These are phyloP conservation scores for Pseudogymnoascus destructans DNA, from an alignment of 2,329 filamentous ascomycete genomes.

Conservation along the genomic window DNA sequence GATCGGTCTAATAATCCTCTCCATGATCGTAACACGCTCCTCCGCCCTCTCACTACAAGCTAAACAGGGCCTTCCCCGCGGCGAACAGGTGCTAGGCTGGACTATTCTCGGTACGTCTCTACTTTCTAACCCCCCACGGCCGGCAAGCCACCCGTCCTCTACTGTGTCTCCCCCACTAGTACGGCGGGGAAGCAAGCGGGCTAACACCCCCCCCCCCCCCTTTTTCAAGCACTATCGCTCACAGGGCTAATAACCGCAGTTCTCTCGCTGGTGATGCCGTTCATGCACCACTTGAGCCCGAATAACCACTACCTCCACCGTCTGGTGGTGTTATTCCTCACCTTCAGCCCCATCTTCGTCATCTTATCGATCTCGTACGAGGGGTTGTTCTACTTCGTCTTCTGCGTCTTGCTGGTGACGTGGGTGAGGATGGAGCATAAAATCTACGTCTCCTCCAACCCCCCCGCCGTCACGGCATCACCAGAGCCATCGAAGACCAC, in stretches of 20 bases:
- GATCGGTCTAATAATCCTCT: constrained; percentile 63
- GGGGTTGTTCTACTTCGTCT: constrained; percentile 87
- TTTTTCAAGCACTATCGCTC: background rate
- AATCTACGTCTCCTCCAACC: constrained; percentile 39
- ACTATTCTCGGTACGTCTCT: constrained; percentile 49
- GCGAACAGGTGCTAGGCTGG: constrained; percentile 84
- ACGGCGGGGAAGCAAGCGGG: background rate
- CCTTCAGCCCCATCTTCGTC: constrained; percentile 86
- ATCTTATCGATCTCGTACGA: constrained; percentile 97
- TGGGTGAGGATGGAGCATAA: constrained; percentile 90
- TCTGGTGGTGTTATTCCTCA: constrained; percentile 76
- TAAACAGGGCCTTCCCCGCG: constrained; percentile 69
- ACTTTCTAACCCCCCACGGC: background rate
- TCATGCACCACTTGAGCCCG: constrained; percentile 66
- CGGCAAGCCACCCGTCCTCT: background rate
- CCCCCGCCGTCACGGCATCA: constrained; percentile 21
- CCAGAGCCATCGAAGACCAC: constrained; percentile 14
- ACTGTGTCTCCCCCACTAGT: background rate
- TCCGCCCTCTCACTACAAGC: constrained; percentile 77
- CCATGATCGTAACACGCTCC: constrained; percentile 76
- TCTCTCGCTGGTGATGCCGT: constrained; percentile 62
- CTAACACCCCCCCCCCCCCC: background rate
- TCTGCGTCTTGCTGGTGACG: constrained; percentile 65
- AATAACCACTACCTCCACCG: constrained; percentile 85
- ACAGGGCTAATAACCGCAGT: constrained; percentile 32